Evolutionary conservation across 768 basidiomycete genomes (phyloP).

Genomic region (Boletus rubropictus): DNA sequence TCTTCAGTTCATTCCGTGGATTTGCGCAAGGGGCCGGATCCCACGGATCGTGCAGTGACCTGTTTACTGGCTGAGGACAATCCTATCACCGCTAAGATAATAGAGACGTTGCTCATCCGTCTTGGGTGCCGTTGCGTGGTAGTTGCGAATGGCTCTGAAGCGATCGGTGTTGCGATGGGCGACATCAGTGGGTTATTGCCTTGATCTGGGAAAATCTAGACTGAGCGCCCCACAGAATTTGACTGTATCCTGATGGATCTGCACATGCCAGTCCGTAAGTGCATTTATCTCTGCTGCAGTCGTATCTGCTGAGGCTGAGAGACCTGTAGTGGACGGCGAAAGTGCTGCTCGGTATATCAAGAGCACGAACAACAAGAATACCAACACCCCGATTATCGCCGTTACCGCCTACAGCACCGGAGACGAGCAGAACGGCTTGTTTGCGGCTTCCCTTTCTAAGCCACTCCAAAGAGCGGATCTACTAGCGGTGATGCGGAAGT

Average conservation of each 20-base stretch:
- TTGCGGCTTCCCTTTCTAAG: slow-evolving; percentile 79
- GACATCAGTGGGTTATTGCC: slow-evolving; percentile 75
- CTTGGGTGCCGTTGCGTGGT: slow-evolving; percentile 95
- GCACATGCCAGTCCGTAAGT: slow-evolving; percentile 89
- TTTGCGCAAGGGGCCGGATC: slow-evolving; percentile 68
- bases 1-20: slow-evolving; percentile 86
- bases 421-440: slow-evolving; percentile 66
- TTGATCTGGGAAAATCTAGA: not conserved
- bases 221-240: slow-evolving; percentile 56
- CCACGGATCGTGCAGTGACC: slow-evolving; percentile 84
- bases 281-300: not conserved
- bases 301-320: slow-evolving; percentile 7
- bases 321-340: slow-evolving; percentile 77
- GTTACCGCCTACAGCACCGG: slow-evolving; percentile 81
- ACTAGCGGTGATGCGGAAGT: slow-evolving; percentile 71
- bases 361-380: slow-evolving; percentile 93
- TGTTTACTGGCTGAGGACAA: slow-evolving; percentile 96
- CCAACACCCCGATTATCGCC: slow-evolving; percentile 86
- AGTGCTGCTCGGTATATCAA: slow-evolving; percentile 96
- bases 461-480: slow-evolving; percentile 87
- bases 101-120: slow-evolving; percentile 88
- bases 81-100: slow-evolving; percentile 95
- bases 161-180: slow-evolving; percentile 94
- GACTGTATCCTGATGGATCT: slow-evolving; percentile 95
- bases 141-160: slow-evolving; percentile 94